phyloP scores from a whole-genome alignment of 371 early-diverging fungal species.

The Aphelidium insulamus region DNA sequence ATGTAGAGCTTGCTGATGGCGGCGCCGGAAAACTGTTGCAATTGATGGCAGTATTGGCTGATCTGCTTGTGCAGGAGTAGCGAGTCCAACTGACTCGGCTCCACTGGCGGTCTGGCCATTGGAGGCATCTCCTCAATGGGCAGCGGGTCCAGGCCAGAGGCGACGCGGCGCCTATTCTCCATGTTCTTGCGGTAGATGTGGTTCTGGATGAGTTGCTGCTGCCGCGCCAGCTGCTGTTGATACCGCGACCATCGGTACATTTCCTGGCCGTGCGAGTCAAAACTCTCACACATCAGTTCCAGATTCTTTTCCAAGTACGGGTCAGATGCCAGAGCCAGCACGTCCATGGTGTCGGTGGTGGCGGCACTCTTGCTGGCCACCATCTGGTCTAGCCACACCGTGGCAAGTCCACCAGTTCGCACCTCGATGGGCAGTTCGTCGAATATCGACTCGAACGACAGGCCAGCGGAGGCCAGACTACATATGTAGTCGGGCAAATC shows the following conservation, averaged over 20 bases:
- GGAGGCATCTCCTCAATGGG: conserved; percentile 41
- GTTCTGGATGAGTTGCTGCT: conserved; percentile 46
- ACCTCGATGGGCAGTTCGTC: conserved; percentile 72
- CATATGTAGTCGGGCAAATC: conserved; percentile 1
- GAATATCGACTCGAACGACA: conserved; percentile 64
- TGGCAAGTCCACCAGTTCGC: conserved; percentile 56
- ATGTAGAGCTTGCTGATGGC: conserved; percentile 59
- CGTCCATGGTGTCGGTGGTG: conserved; percentile 25
- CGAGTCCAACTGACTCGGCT: conserved; percentile 74
- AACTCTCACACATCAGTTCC: conserved; percentile 60
- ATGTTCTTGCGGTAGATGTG: conserved; percentile 33
- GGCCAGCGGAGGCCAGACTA: conserved; percentile 38
- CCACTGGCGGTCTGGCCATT: conserved; percentile 43
- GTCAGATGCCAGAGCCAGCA: conserved; percentile 54
- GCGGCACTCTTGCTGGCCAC: conserved; percentile 8
- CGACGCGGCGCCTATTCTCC: conserved; percentile 53
- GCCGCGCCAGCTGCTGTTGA: conserved; percentile 71
- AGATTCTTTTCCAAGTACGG: conserved; percentile 68
- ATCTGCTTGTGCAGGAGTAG: conserved; percentile 71
- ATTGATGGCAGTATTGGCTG: conserved; percentile 70
- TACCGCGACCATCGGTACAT: conserved; percentile 81
- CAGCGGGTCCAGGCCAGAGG: conserved; percentile 45
- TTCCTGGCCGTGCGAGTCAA: conserved; percentile 74
- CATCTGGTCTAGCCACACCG: conserved; percentile 56
- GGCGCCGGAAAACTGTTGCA: conserved; percentile 73